Percentiles rank a stretch among this genome's conserved stretches.
phyloP scores from a whole-genome alignment of 2,329 filamentous ascomycete genomes.

The Scytalidium sp. region DNA sequence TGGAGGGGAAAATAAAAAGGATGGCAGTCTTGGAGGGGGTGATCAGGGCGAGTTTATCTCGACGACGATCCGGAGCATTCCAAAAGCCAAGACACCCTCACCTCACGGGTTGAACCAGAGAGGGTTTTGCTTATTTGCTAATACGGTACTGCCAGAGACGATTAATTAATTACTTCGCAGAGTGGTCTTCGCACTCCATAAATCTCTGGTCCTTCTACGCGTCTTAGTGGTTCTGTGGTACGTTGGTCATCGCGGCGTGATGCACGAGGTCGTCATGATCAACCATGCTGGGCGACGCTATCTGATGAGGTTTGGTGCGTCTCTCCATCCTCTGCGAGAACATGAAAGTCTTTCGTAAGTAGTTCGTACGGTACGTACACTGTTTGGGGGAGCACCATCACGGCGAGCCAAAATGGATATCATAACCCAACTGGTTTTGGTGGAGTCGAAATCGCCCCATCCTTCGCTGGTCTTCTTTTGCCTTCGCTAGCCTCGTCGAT shows the following conservation, averaged over 20 bases:
- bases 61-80: neutral
- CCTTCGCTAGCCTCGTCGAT: neutral
- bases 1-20: neutral
- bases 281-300: no score
- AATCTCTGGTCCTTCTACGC: no score
- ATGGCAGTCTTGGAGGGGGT: neutral
- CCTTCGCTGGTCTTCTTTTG: neutral
- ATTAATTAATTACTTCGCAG: neutral
- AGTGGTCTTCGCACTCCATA: no score
- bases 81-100: no score
- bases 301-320: no score
- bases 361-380: no score
- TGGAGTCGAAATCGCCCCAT: neutral
- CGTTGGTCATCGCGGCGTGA: neutral
- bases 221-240: neutral
- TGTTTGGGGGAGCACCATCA: no score
- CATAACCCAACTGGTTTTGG: neutral
- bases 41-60: neutral
- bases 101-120: no score
- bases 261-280: neutral
- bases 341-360: no score
- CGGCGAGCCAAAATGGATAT: neutral
- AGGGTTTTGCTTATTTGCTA: neutral
- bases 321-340: no score
- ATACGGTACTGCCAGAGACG: neutral